These are phyloP conservation scores for Phytophthora pseudosyringae DNA, from an alignment of 352 stramenopile species.

Conservation along the genomic window DNA sequence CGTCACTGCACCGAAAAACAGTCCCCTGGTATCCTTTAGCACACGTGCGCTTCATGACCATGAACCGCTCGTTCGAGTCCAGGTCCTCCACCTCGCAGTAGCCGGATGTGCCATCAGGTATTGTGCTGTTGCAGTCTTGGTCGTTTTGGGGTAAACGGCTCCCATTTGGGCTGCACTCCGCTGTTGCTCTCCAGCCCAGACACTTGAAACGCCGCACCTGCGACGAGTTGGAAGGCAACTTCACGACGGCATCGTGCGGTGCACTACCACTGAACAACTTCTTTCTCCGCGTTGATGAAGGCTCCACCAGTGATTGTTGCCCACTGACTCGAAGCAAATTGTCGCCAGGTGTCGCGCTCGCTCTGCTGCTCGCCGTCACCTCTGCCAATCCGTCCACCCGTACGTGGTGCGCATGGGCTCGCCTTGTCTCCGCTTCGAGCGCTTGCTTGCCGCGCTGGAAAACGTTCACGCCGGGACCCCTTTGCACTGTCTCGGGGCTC, in stretches of 20 bases:
- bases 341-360: neutral
- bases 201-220: constrained; percentile 18
- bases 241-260: neutral
- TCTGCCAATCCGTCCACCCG: too few species aligned
- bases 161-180: constrained; percentile 20
- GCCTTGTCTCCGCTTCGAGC: neutral
- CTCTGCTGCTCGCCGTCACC: too few species aligned
- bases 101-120: constrained; percentile 20
- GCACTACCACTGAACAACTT: neutral
- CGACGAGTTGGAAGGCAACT: constrained; percentile 25
- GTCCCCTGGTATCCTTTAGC: constrained; percentile 20
- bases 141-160: constrained; percentile 15
- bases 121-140: constrained; percentile 20
- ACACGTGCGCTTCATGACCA: constrained; percentile 43
- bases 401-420: neutral
- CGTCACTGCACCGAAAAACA: constrained; percentile 44
- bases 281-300: neutral
- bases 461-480: neutral
- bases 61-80: constrained; percentile 33
- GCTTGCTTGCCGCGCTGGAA: neutral
- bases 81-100: constrained; percentile 31
- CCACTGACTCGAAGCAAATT: constrained; percentile 2
- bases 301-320: neutral
- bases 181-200: constrained; percentile 24
- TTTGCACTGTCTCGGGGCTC: neutral